Evolutionary conservation across 2,329 filamentous ascomycete species (phyloP).

Genomic region (Canariomyces notabilis): DNA sequence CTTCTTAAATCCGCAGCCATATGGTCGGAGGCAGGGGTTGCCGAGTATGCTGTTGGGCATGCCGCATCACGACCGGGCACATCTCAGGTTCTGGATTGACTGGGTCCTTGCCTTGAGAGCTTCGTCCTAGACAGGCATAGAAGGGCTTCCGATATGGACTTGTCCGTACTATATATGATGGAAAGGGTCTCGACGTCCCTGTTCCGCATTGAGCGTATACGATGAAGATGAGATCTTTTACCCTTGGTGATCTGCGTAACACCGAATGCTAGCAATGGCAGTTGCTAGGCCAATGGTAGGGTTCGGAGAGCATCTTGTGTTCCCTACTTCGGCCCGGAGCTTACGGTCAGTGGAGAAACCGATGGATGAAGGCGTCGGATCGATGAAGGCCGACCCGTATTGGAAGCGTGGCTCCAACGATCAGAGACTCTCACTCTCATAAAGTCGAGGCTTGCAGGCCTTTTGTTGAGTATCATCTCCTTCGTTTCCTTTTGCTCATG

Average conservation of each 20-base stretch:
- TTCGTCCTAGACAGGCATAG: too few relatives aligned
- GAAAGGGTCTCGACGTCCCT: too few relatives aligned
- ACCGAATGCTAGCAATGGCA: background rate
- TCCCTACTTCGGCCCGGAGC: background rate
- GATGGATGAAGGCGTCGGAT: background rate
- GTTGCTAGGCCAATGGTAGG: conserved; percentile 12
- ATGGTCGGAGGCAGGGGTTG: background rate
- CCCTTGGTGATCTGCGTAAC: background rate
- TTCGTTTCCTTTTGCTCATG: too few relatives aligned
- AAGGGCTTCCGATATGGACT: too few relatives aligned
- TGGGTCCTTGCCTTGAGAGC: too few relatives aligned
- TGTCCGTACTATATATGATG: too few relatives aligned
- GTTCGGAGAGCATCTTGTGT: conserved; percentile 6
- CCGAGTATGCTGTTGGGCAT: background rate
- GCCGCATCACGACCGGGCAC: background rate
- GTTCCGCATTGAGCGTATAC: too few relatives aligned
- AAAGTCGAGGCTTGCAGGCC: too few relatives aligned
- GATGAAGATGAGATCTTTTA: too few relatives aligned
- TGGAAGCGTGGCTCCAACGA: background rate
- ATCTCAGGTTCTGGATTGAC: background rate
- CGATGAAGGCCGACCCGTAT: too few relatives aligned
- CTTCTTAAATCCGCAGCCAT: conserved; percentile 6
- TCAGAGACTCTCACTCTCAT: too few relatives aligned
- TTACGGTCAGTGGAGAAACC: background rate
- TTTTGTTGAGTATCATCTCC: too few relatives aligned